These are phyloP conservation scores for Russula virescens DNA, from an alignment of 768 basidiomycete genomes.

Conservation along the genomic window DNA sequence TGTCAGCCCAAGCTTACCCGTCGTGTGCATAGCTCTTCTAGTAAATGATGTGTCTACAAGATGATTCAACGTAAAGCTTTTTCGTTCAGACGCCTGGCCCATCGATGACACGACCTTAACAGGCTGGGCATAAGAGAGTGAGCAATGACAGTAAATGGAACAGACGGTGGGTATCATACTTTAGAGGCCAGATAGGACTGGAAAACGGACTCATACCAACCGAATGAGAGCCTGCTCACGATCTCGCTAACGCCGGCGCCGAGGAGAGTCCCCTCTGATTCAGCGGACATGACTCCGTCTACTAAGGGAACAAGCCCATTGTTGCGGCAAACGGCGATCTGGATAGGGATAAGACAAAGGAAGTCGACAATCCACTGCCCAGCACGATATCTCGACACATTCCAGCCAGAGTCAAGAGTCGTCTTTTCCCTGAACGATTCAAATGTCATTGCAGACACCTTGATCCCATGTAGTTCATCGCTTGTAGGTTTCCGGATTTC, in stretches of 20 bases:
- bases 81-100: slow-evolving; percentile 63
- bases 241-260: slow-evolving; percentile 56
- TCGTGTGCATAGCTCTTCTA: slow-evolving; percentile 59
- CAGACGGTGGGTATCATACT: slow-evolving; percentile 27
- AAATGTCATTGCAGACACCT: slow-evolving; percentile 32
- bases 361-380: slow-evolving; percentile 62
- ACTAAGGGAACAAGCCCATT: slow-evolving; percentile 5
- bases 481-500: slow-evolving; percentile 48
- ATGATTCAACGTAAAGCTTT: slow-evolving; percentile 54
- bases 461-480: slow-evolving; percentile 32
- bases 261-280: slow-evolving; percentile 36
- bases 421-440: slow-evolving; percentile 25
- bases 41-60: slow-evolving; percentile 59
- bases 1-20: slow-evolving; percentile 28
- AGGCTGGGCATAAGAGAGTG: slow-evolving; percentile 34
- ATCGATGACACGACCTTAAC: slow-evolving; percentile 62
- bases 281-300: slow-evolving; percentile 38
- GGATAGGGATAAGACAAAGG: slow-evolving; percentile 59
- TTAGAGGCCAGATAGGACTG: slow-evolving; percentile 56
- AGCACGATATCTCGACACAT: slow-evolving; percentile 36
- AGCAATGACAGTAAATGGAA: not conserved
- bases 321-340: slow-evolving; percentile 45
- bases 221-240: slow-evolving; percentile 49
- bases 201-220: slow-evolving; percentile 62
- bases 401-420: slow-evolving; percentile 4